Evolutionary conservation across 2,329 filamentous ascomycete genomes (phyloP).

Genomic region (Cytospora leucostoma): DNA sequence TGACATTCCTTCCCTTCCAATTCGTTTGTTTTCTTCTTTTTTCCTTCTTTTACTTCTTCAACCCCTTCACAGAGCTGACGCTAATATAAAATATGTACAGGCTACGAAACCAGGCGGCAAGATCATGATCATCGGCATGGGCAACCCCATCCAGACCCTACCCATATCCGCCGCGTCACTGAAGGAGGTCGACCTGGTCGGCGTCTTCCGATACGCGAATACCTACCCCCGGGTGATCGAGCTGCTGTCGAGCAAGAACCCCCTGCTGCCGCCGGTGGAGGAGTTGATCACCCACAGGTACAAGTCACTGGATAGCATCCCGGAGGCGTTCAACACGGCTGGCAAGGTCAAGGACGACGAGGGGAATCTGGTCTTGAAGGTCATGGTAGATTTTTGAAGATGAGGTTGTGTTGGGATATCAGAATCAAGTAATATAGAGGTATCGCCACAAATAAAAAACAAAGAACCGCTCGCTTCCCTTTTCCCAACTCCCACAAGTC

Average conservation of each 20-base stretch:
- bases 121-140: constrained; percentile 73
- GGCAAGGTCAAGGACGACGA: constrained; percentile 68
- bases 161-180: constrained; percentile 69
- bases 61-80: background rate
- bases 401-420: constrained; percentile 8
- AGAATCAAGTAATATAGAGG: background rate
- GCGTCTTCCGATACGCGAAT: constrained; percentile 74
- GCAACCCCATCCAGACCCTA: constrained; percentile 68
- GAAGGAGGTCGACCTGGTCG: constrained; percentile 70
- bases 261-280: constrained; percentile 62
- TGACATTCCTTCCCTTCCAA: no score
- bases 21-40: background rate
- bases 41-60: background rate
- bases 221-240: constrained; percentile 63
- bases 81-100: constrained; percentile 34
- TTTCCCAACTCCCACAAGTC: background rate
- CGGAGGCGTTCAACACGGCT: constrained; percentile 73
- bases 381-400: constrained; percentile 57
- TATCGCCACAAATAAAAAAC: background rate
- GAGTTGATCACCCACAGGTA: constrained; percentile 73
- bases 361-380: constrained; percentile 73
- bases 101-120: constrained; percentile 67
- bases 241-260: constrained; percentile 50
- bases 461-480: background rate
- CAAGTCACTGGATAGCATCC: constrained; percentile 61